These are phyloP conservation scores for Ceratocystis alfenasii DNA, from an alignment of 2,329 filamentous ascomycete species.

Conservation along the genomic window DNA sequence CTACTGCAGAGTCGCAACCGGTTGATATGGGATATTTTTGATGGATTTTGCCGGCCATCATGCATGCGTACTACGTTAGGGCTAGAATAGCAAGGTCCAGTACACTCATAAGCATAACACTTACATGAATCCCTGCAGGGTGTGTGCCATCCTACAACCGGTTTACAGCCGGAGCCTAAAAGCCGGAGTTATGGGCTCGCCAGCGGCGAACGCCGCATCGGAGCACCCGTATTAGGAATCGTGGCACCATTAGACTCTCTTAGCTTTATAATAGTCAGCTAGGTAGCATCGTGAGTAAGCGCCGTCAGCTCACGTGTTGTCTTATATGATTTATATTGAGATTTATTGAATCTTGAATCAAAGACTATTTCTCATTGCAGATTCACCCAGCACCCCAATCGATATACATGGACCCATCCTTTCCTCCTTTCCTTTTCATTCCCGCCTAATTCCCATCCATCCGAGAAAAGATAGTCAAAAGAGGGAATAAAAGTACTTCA, in stretches of 20 bases:
- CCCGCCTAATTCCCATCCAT: neutral
- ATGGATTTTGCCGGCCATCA: slow-evolving; percentile 11
- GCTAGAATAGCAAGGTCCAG: neutral
- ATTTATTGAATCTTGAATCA: neutral
- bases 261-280: neutral
- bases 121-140: neutral
- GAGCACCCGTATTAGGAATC: neutral
- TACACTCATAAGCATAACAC: too few species aligned
- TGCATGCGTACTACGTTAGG: neutral
- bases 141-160: neutral
- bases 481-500: neutral
- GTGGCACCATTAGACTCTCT: neutral
- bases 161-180: neutral
- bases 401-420: too few species aligned
- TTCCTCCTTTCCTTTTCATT: neutral
- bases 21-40: neutral
- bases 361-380: neutral
- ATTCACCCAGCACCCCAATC: neutral
- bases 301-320: neutral
- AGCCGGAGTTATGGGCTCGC: neutral
- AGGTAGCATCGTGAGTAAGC: slow-evolving; percentile 1
- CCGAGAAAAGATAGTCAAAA: too few species aligned
- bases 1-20: neutral
- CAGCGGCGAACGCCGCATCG: neutral
- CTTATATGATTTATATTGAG: neutral